Evolutionary conservation across 371 early-diverging fungal genomes (phyloP).

Genomic region (Lichtheimia ornata): DNA sequence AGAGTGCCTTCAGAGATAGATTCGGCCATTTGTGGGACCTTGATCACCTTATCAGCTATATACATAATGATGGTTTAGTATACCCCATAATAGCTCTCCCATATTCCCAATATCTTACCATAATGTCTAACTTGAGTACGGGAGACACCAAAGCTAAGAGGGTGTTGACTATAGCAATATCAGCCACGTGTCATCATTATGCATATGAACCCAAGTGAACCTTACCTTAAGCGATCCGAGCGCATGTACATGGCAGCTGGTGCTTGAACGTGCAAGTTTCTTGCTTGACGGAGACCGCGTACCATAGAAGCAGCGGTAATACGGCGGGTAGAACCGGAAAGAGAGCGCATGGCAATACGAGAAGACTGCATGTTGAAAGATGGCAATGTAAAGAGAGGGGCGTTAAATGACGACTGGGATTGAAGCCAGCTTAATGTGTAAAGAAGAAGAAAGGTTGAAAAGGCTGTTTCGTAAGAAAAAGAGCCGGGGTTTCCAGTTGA

Average conservation of each 20-base stretch:
- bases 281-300: slow-evolving; percentile 18
- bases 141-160: slow-evolving; percentile 14
- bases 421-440: slow-evolving; percentile 2
- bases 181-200: not conserved
- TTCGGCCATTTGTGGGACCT: slow-evolving; percentile 96
- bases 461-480: slow-evolving; percentile 11
- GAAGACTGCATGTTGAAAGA: slow-evolving; percentile 16
- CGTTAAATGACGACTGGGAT: slow-evolving; percentile 1
- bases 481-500: slow-evolving; percentile 16
- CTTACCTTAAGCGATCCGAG: slow-evolving; percentile 37
- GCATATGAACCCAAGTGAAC: not conserved
- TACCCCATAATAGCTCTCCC: not conserved
- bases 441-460: slow-evolving; percentile 8
- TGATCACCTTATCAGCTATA: slow-evolving; percentile 81
- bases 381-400: slow-evolving; percentile 4
- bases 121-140: slow-evolving; percentile 44
- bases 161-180: slow-evolving; percentile 7
- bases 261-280: slow-evolving; percentile 45
- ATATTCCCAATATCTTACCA: slow-evolving; percentile 22
- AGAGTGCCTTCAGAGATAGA: slow-evolving; percentile 97
- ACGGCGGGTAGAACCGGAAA: slow-evolving; percentile 16
- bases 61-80: not conserved
- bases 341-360: slow-evolving; percentile 16
- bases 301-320: slow-evolving; percentile 3
- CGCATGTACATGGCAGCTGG: slow-evolving; percentile 42